These are phyloP conservation scores for Capsicum baccatum DNA, from an alignment of 257 asterid species.

Conservation along the genomic window DNA sequence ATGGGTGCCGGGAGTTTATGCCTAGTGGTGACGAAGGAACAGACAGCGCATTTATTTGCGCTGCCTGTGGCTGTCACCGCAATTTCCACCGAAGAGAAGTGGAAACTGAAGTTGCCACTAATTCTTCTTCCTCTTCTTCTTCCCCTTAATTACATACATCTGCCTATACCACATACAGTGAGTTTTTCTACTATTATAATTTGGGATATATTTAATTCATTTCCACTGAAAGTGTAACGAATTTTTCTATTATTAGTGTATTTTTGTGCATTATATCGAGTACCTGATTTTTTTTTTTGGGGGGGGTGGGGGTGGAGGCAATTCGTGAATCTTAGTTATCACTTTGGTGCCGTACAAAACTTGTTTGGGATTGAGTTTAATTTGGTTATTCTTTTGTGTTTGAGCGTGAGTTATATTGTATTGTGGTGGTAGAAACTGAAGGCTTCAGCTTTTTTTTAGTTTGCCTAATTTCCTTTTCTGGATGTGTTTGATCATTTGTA, in stretches of 20 bases:
- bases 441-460: constrained; percentile 5
- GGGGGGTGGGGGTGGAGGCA: neutral
- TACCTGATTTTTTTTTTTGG: neutral
- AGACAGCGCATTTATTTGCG: constrained; percentile 65
- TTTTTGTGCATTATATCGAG: neutral
- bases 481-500: neutral
- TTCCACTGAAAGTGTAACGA: neutral
- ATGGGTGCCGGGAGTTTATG: constrained; percentile 93
- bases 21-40: constrained; percentile 49
- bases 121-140: neutral
- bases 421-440: neutral
- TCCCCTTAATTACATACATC: too few relatives aligned
- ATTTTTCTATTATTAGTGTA: neutral
- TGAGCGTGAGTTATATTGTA: neutral
- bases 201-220: neutral
- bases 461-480: neutral
- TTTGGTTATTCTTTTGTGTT: neutral
- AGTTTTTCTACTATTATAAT: neutral
- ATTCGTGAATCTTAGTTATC: neutral
- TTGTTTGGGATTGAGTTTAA: neutral
- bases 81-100: constrained; percentile 73
- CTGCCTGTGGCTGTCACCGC: constrained; percentile 95
- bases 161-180: neutral
- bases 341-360: neutral
- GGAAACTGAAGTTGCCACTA: constrained; percentile 50